Conservation (phyloP, 2,329 filamentous ascomycete genomes). For the Penicillium corylophilum region DNA sequence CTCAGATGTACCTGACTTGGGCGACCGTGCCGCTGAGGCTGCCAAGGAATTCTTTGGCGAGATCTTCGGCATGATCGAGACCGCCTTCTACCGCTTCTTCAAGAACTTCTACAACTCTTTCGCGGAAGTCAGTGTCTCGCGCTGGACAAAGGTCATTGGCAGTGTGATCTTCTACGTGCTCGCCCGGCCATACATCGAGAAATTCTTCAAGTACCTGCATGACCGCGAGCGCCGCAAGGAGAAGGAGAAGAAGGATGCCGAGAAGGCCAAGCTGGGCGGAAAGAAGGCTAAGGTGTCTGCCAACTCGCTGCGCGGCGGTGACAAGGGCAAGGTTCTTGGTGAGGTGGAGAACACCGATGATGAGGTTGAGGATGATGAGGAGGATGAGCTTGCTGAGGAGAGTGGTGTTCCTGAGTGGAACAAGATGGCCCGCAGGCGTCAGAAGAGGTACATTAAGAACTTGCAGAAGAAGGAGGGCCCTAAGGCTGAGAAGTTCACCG, state of each 20-base stretch:
- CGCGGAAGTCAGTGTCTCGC: constrained; percentile 43
- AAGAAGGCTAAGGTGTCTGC: constrained; percentile 58
- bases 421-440: constrained; percentile 67
- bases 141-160: constrained; percentile 66
- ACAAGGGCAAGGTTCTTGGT: constrained; percentile 48
- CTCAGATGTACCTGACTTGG: constrained; percentile 15
- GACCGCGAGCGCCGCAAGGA: constrained; percentile 33
- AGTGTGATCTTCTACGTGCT: constrained; percentile 73
- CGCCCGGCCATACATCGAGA: constrained; percentile 71
- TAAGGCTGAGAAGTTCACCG: constrained; percentile 64
- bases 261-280: constrained; percentile 42
- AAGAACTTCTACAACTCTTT: constrained; percentile 46
- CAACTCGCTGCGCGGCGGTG: constrained; percentile 64
- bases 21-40: constrained; percentile 25
- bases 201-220: constrained; percentile 60
- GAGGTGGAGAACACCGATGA: constrained; percentile 43
- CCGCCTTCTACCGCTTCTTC: constrained; percentile 30
- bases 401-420: constrained; percentile 61
- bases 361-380: constrained; percentile 49
- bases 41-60: constrained; percentile 33
- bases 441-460: constrained; percentile 66
- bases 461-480: constrained; percentile 64
- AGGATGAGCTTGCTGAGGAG: constrained; percentile 42
- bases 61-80: constrained; percentile 28
- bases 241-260: constrained; percentile 62